Conservation (phyloP, 108 stramenopile species). For the Nitzschia sp. region DNA sequence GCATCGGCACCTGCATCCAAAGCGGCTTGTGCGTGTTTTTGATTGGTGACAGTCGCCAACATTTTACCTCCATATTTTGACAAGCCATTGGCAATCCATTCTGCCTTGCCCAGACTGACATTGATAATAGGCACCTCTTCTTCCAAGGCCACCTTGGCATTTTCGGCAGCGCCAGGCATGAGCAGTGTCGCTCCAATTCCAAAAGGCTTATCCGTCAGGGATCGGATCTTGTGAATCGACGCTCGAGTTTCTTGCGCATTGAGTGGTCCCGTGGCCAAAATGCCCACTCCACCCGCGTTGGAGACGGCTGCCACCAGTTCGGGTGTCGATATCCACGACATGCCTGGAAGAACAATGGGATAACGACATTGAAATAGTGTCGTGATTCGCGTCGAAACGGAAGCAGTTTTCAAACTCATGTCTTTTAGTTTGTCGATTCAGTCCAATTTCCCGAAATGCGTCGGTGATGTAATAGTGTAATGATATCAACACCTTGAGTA, state of each 20-base stretch:
- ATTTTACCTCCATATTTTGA: conserved; percentile 80
- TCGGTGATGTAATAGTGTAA: neutral
- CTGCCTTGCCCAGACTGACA: conserved; percentile 84
- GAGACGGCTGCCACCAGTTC: conserved; percentile 88
- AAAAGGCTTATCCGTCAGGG: conserved; percentile 71
- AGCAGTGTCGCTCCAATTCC: conserved; percentile 84
- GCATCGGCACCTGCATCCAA: conserved; percentile 80
- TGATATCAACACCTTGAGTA: too few species aligned
- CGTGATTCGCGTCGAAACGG: conserved; percentile 67
- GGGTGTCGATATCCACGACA: conserved; percentile 83
- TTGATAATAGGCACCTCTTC: conserved; percentile 88
- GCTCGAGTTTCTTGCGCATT: conserved; percentile 65
- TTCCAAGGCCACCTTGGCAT: conserved; percentile 82
- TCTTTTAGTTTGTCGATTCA: neutral
- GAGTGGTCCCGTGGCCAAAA: conserved; percentile 87
- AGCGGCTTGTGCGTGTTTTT: conserved; percentile 73
- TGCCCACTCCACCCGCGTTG: conserved; percentile 85
- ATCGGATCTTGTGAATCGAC: conserved; percentile 66
- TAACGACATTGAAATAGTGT: conserved; percentile 71
- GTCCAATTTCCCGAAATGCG: neutral
- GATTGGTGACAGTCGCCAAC: conserved; percentile 80
- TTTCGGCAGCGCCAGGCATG: conserved; percentile 86
- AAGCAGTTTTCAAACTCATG: conserved; percentile 2
- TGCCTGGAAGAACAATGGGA: conserved; percentile 83
- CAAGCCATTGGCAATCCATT: conserved; percentile 79